Base-by-base conservation (phyloP, 306 rosid genomes). In the Fagus crenata region DNA sequence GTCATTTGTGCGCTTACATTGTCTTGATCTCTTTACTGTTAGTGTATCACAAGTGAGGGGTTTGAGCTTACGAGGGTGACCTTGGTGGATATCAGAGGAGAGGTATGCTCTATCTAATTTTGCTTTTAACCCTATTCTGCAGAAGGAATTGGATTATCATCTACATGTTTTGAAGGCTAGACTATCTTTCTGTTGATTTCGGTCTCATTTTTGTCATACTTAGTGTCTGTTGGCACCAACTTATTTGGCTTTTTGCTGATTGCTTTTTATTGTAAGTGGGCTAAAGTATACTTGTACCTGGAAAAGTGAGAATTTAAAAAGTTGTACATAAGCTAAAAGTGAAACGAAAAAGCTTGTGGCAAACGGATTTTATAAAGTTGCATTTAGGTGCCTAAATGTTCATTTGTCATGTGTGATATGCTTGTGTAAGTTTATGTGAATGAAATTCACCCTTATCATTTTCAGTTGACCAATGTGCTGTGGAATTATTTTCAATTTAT, bases 61-160 rank as follows among this genome's bases (percentile, higher is more conserved):
- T 91, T 92, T 73, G 99, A 95, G 92, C 93, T 95, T 78, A 88
- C 99, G 63, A 85, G 98, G 87, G 86, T 86, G 67, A 95, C 97
- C 49, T 82, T 95, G 77, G 98, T 95, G 84, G 92, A 90, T 68
- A 46, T 89, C 67, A 87, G 72, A 78, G 98, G 99, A 79, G 83
- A 86, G 93, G 99, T 92, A 82, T 77, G 71, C 59, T 53, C 68
- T 60, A 14, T 59, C 22, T 69, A 43, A 43, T 67, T 76, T 41
- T 75, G 7, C 67, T 83, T 70, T 86, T 56, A 60, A 35, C 37
- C 36, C 49, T 28, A 49, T 85, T 77, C 39, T 77, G 77, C 22
- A 15, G 36, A 67, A 67, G 67, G 18, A 63, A 51, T 1, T 60
- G 42, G 42, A 4, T 9, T 61, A 33, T 60, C 8, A 17, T 36